Evolutionary conservation across 805 yeast genomes (phyloP).

Genomic region (Clavispora asparagi): DNA sequence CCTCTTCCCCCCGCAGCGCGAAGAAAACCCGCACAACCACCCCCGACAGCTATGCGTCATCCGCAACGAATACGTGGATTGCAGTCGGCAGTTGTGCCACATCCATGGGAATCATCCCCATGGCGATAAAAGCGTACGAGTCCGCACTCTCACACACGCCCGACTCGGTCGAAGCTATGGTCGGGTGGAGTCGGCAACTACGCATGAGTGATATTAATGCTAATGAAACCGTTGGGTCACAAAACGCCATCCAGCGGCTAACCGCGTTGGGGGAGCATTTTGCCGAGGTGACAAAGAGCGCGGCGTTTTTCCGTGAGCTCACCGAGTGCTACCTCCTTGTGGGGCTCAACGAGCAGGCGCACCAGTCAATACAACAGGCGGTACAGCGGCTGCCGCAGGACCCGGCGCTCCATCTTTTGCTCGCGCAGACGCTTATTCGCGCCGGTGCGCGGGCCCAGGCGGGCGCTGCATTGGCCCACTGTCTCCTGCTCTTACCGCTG

Average conservation of each 20-base stretch:
- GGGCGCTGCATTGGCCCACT: slow-evolving; percentile 40
- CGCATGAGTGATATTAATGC: slow-evolving; percentile 33
- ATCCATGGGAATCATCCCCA: slow-evolving; percentile 30
- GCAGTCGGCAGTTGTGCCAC: slow-evolving; percentile 44
- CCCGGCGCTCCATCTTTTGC: slow-evolving; percentile 43
- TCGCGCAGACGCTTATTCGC: slow-evolving; percentile 45
- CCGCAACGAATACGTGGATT: slow-evolving; percentile 40
- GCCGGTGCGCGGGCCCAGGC: slow-evolving; percentile 43
- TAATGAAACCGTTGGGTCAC: slow-evolving; percentile 37
- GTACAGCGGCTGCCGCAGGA: slow-evolving; percentile 34
- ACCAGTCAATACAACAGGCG: slow-evolving; percentile 41
- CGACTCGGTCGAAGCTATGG: slow-evolving; percentile 33
- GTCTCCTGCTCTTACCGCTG: slow-evolving; percentile 38
- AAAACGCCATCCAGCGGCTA: slow-evolving; percentile 35
- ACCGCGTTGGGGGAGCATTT: slow-evolving; percentile 32
- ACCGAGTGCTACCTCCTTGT: slow-evolving; percentile 46
- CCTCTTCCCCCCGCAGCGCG: background rate
- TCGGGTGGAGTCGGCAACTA: slow-evolving; percentile 39
- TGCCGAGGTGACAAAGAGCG: slow-evolving; percentile 35
- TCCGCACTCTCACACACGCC: slow-evolving; percentile 40
- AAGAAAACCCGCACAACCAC: background rate
- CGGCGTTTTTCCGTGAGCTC: slow-evolving; percentile 43
- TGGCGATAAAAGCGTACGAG: slow-evolving; percentile 43
- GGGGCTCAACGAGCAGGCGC: slow-evolving; percentile 49
- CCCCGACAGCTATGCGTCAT: background rate